Percentiles rank a stretch among this genome's conserved stretches.
Evolutionary conservation across 2,329 filamentous ascomycete species (phyloP).

Genomic region (Thermoascus crustaceus): DNA sequence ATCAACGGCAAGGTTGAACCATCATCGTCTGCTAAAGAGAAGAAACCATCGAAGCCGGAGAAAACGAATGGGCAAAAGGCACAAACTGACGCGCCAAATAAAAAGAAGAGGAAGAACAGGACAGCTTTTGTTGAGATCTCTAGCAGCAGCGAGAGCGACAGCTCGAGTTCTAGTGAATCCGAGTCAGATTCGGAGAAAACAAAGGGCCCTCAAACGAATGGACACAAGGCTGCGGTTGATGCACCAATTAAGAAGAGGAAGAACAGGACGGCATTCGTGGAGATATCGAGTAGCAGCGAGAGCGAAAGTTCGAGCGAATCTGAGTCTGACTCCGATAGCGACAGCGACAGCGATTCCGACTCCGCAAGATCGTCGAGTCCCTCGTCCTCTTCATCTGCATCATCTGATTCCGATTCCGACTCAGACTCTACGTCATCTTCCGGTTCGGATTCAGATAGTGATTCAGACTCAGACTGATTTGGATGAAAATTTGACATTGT

Average conservation of each 20-base stretch:
- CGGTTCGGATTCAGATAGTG: slow-evolving; percentile 7
- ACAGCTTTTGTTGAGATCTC: slow-evolving; percentile 35
- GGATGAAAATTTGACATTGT: too few species aligned
- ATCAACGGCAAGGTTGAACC: slow-evolving; percentile 16
- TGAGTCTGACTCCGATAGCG: not conserved
- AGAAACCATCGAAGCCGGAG: slow-evolving; percentile 3
- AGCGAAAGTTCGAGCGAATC: slow-evolving; percentile 15
- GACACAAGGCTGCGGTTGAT: slow-evolving; percentile 8
- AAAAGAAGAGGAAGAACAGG: slow-evolving; percentile 37
- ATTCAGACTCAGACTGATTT: slow-evolving; percentile 2
- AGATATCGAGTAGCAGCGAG: slow-evolving; percentile 35
- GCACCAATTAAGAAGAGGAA: slow-evolving; percentile 26
- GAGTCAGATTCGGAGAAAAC: too few species aligned
- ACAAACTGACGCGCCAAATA: slow-evolving; percentile 7
- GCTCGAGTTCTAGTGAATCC: slow-evolving; percentile 18
- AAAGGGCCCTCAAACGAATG: not conserved
- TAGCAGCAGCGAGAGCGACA: slow-evolving; percentile 32
- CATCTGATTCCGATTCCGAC: slow-evolving; percentile 6
- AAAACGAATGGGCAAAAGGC: slow-evolving; percentile 6
- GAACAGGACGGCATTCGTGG: slow-evolving; percentile 35
- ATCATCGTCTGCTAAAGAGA: slow-evolving; percentile 1
- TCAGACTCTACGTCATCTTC: slow-evolving; percentile 3
- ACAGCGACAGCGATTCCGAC: slow-evolving; percentile 3
- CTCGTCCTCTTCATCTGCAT: slow-evolving; percentile 2
- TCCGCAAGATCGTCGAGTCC: not conserved